Percentiles rank a stretch among this genome's conserved stretches.
These are phyloP conservation scores for Melanopsichium pennsylvanicum DNA, from an alignment of 1,284 basidiomycete genomes.

Conservation along the genomic window DNA sequence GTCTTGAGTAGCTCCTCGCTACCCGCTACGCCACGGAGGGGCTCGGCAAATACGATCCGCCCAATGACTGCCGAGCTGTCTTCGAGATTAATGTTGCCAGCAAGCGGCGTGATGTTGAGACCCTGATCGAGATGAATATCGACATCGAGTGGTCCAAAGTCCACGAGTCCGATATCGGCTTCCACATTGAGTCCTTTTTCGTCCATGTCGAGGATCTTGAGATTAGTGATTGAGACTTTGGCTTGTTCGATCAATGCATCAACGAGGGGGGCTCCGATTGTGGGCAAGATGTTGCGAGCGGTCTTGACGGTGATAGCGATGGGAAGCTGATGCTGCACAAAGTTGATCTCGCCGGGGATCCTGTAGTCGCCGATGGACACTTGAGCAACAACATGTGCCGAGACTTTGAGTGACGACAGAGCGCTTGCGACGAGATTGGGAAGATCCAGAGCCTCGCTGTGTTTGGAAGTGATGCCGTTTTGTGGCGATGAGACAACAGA, in stretches of 20 bases:
- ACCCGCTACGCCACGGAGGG: constrained; percentile 36
- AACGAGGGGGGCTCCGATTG: constrained; percentile 49
- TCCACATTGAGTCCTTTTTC: constrained; percentile 49
- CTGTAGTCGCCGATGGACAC: constrained; percentile 46
- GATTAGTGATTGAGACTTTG: constrained; percentile 30
- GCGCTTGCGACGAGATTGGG: constrained; percentile 39
- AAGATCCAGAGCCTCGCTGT: constrained; percentile 25
- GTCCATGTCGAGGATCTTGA: constrained; percentile 49
- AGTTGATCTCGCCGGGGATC: constrained; percentile 46
- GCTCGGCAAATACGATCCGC: constrained; percentile 30
- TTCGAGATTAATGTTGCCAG: not conserved
- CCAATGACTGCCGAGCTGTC: constrained; percentile 20
- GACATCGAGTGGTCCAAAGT: constrained; percentile 53
- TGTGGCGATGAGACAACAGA: not conserved
- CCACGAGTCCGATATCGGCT: constrained; percentile 40
- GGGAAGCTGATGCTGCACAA: constrained; percentile 50
- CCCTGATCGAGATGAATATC: constrained; percentile 42
- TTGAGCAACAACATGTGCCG: constrained; percentile 39
- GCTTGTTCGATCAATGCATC: constrained; percentile 49
- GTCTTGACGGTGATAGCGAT: constrained; percentile 54
- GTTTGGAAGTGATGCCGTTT: not conserved
- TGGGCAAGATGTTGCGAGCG: constrained; percentile 44
- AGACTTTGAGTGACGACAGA: constrained; percentile 44
- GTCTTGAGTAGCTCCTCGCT: constrained; percentile 25
- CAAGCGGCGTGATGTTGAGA: constrained; percentile 15